phyloP scores from a whole-genome alignment of 129 eudicot species.

The Pulicaria dysenterica region DNA sequence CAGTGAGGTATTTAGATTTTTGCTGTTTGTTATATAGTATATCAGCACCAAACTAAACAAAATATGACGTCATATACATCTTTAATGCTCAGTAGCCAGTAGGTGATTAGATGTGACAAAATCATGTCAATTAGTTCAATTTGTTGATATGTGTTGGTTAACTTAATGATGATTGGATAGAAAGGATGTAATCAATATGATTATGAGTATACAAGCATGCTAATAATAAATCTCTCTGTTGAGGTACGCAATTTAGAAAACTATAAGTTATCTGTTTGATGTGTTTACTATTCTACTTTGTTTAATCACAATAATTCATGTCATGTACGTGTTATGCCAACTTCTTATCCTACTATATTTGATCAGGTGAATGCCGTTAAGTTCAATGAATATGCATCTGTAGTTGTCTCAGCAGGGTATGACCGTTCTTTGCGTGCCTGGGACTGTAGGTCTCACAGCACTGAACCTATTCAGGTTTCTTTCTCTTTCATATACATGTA shows the following conservation, averaged over 20 bases:
- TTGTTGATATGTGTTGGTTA: conserved; percentile 7
- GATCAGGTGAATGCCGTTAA: conserved; percentile 96
- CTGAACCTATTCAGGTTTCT: conserved; percentile 89
- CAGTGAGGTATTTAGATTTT: conserved; percentile 69
- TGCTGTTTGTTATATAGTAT: conserved; percentile 1
- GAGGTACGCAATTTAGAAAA: conserved; percentile 8
- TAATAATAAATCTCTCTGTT: conserved; percentile 11
- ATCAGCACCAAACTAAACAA: background rate
- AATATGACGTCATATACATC: background rate
- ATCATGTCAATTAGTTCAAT: conserved; percentile 8
- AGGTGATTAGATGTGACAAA: background rate
- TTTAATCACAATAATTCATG: background rate
- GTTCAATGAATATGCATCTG: conserved; percentile 86
- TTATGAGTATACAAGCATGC: background rate
- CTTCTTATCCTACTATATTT: conserved; percentile 19
- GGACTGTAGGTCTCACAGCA: conserved; percentile 99
- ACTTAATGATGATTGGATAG: conserved; percentile 4
- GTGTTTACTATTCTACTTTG: background rate
- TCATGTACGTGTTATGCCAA: conserved; percentile 2
- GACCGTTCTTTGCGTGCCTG: conserved; percentile 94
- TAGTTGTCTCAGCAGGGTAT: conserved; percentile 94
- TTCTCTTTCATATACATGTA: background rate
- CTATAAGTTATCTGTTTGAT: background rate
- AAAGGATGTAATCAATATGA: background rate
- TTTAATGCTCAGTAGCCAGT: background rate